Base-by-base conservation (phyloP, 306 rosid species). In the Castanea crenata region DNA sequence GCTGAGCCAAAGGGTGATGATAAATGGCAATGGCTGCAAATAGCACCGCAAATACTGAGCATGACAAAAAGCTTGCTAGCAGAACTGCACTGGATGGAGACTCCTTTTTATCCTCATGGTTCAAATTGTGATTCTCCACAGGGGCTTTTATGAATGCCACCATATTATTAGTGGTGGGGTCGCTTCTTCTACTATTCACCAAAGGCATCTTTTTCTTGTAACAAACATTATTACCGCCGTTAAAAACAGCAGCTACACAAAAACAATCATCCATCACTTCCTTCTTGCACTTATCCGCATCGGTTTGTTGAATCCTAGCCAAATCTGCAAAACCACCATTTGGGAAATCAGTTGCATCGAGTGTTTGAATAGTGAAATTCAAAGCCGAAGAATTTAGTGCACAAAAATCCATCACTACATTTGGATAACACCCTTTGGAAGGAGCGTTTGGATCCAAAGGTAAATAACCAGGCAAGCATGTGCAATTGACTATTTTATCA, bases 131-230 rank as follows among this genome's bases (percentile, higher is more conserved):
- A 25, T 25, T 25, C 27, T 25, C 27, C 27, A 25, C 2, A 0
- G 27, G 27, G 1, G 1, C 27, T 25, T 25, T 25, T 25, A 25
- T 52, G 2, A 84, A 73, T 19, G 19, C 57, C 38, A 76, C 62
- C 1, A 1, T 35, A 23, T 72, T 46, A 16, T 16, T 54, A 46
- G 84, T 79, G 49, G 32, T 19, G 14, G 79, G 73, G 67, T 55
- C 71, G 81, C 35, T 32, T 71, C 0, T 79, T 46, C 56, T 72
- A 12, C 72, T 83, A 72, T 64, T 76, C 77, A 58, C 44, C 25
- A 84, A 73, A 31, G 90, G 87, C 52, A 70, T 68, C 58, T 55
- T 87, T 61, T 84, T 83, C 82, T 84, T 87, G 14, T 29, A 21
- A 68, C 87, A 87, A 25, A 1, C 12, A 32, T 25, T 2, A 13